Percentiles rank a stretch among this genome's conserved stretches.
phyloP scores from a whole-genome alignment of 805 yeast genomes.

The Myxozyma kluyveri region DNA sequence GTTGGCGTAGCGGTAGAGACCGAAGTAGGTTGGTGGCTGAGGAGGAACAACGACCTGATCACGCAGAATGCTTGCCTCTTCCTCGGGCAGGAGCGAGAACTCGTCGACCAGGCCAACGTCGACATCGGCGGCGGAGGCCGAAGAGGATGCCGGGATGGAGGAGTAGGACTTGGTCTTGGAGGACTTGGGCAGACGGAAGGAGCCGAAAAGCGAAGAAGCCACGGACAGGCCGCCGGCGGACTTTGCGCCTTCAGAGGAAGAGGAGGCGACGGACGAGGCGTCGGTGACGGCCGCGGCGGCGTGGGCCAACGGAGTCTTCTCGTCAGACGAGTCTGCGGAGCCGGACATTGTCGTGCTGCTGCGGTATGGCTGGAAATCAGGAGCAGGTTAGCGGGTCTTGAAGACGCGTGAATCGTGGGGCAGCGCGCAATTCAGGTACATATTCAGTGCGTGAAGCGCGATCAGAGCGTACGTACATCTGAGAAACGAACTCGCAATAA shows the following conservation, averaged over 20 bases:
- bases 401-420: too few relatives aligned
- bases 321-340: slow-evolving; percentile 2
- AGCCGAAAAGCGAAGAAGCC: slow-evolving; percentile 16
- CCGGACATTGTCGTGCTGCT: too few relatives aligned
- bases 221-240: too few relatives aligned
- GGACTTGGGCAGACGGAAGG: slow-evolving; percentile 11
- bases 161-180: background rate
- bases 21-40: slow-evolving; percentile 32
- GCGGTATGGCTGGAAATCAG: too few relatives aligned
- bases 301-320: slow-evolving; percentile 16
- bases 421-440: too few relatives aligned
- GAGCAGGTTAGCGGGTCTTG: too few relatives aligned
- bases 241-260: background rate
- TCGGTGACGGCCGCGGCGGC: slow-evolving; percentile 9
- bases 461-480: too few relatives aligned
- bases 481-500: too few relatives aligned
- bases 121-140: slow-evolving; percentile 14
- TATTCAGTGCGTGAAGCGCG: too few relatives aligned
- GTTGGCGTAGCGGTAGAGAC: slow-evolving; percentile 40
- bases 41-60: slow-evolving; percentile 36
- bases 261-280: slow-evolving; percentile 14
- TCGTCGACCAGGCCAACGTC: slow-evolving; percentile 20
- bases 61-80: slow-evolving; percentile 39
- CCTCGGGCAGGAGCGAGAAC: slow-evolving; percentile 33
- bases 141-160: background rate